Evolutionary conservation across 164 flowering plant genomes (phyloP), one percentile per base, ranked within the genome.

Genomic region (Magnolia kwangsiensis): DNA sequence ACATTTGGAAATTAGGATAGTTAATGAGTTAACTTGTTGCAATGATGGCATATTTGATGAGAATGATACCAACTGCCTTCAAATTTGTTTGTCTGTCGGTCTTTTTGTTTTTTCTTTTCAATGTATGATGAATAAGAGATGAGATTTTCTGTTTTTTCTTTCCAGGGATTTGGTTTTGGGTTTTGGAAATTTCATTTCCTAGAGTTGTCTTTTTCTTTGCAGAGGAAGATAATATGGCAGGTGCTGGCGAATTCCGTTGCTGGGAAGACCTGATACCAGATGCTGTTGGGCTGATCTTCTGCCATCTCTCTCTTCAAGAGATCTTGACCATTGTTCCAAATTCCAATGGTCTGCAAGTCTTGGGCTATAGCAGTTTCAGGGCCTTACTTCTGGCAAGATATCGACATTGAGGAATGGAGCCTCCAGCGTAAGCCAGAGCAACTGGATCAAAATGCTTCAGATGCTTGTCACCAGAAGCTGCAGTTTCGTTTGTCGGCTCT

Each of bases 251-350:
- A 73, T 68, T 78, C 9, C 78, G 91, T 45, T 72, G 82, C 63
- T 95, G 97, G 98, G 95, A 89, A 7, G 96, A 91, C 5, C 79
- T 92, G 51, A 84, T 90, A 14, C 95, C 96, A 0, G 96, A 93
- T 76, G 90, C 92, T 0, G 85, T 93, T 21, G 96, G 90, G 66
- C 74, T 93, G 21, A 91, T 95, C 77, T 92, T 95, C 82, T 81
- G 81, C 4, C 86, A 89, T 71, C 89, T 95, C 0, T 78, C 92
- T 11, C 89, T 95, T 29, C 81, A 89, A 55, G 95, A 92, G 78
- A 81, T 79, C 13, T 75, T 95, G 2, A 89, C 91, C 58, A 92
- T 90, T 69, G 81, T n/a, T n/a, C n/a, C n/a, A n/a, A n/a, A n/a
- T 95, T 8, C 98, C 98, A 5, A 81, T 87, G 64, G 96, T 95